phyloP scores from a whole-genome alignment of 2,329 filamentous ascomycete genomes.

The Fusarium fracticaudum region DNA sequence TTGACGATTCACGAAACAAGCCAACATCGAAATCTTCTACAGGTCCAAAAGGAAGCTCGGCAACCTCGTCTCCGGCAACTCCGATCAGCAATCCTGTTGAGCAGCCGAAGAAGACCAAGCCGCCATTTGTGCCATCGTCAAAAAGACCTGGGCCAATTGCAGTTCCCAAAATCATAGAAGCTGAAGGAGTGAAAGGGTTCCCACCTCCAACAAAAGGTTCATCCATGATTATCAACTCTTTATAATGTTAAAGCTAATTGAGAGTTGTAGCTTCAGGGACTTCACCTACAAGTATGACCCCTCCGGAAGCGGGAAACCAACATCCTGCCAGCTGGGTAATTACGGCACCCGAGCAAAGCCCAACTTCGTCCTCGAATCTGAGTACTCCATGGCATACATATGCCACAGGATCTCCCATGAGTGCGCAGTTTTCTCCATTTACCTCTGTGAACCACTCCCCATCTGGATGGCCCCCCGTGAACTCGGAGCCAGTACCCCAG shows the following conservation, averaged over 20 bases:
- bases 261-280: slow-evolving; percentile 12
- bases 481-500: slow-evolving; percentile 51
- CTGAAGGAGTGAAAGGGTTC: slow-evolving; percentile 50
- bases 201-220: slow-evolving; percentile 55
- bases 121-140: slow-evolving; percentile 56
- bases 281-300: slow-evolving; percentile 12
- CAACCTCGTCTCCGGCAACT: slow-evolving; percentile 60
- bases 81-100: slow-evolving; percentile 55
- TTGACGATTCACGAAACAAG: slow-evolving; percentile 57
- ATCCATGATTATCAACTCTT: slow-evolving; percentile 28
- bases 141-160: slow-evolving; percentile 56
- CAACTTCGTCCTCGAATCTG: slow-evolving; percentile 55
- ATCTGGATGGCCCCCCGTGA: slow-evolving; percentile 53
- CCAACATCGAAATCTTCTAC: slow-evolving; percentile 51
- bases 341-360: slow-evolving; percentile 52
- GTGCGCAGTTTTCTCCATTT: slow-evolving; percentile 61
- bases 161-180: slow-evolving; percentile 55
- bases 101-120: slow-evolving; percentile 47
- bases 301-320: slow-evolving; percentile 49
- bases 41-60: slow-evolving; percentile 54
- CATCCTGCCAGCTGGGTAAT: slow-evolving; percentile 56
- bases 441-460: slow-evolving; percentile 52
- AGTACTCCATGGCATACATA: slow-evolving; percentile 60
- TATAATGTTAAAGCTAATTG: slow-evolving; percentile 7
- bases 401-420: slow-evolving; percentile 60